phyloP scores from a whole-genome alignment of 352 stramenopile genomes.

The Globisporangium alternatum region DNA sequence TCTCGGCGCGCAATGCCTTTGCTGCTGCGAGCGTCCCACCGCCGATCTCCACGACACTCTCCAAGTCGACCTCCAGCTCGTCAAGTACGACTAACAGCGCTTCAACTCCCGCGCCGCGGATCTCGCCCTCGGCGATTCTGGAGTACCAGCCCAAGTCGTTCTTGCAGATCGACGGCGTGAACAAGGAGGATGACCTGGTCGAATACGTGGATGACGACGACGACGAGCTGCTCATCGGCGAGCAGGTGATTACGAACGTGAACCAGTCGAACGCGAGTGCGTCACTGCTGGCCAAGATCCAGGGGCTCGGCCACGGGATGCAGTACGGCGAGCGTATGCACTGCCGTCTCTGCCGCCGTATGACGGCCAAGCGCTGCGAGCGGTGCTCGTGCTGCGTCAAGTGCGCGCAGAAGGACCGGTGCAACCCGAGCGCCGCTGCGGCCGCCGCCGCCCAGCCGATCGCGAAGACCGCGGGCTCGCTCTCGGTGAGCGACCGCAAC shows the following conservation, averaged over 20 bases:
- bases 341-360: conserved; percentile 66
- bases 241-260: conserved; percentile 78
- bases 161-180: conserved; percentile 39
- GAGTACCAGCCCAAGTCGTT: conserved; percentile 81
- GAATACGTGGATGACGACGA: conserved; percentile 72
- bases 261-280: conserved; percentile 60
- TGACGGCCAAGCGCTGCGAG: conserved; percentile 74
- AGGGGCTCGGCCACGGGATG: conserved; percentile 65
- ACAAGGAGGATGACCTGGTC: conserved; percentile 52
- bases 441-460: background rate
- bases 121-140: conserved; percentile 42
- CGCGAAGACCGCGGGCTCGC: conserved; percentile 20
- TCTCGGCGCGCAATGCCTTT: conserved; percentile 19
- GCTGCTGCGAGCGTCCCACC: conserved; percentile 10
- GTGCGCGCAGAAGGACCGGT: conserved; percentile 68
- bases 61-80: conserved; percentile 9
- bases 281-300: conserved; percentile 73
- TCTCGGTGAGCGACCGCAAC: conserved; percentile 73
- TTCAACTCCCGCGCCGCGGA: conserved; percentile 11
- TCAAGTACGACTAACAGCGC: conserved; percentile 11
- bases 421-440: conserved; percentile 23
- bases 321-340: conserved; percentile 62
- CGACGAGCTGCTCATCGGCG: conserved; percentile 51
- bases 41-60: conserved; percentile 1
- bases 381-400: conserved; percentile 68